Evolutionary conservation across 768 basidiomycete species (phyloP), one percentile per base, ranked within the genome.

Genomic region (Boletus tomentosulus): DNA sequence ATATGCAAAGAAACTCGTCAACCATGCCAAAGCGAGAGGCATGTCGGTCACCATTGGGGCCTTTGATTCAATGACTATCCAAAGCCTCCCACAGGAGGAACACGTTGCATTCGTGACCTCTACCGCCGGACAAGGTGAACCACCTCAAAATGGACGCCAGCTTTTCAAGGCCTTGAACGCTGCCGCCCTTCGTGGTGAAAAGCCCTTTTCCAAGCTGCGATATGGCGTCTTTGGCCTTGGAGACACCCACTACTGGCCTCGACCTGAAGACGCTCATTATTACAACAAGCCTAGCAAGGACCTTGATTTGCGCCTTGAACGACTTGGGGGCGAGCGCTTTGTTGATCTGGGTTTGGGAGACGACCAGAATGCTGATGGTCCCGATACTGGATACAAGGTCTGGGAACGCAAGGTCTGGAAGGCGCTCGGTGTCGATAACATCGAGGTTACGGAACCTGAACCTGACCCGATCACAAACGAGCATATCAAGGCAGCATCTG

Each of bases 231-330:
- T 98, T 61, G 96, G 78, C 46, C 88, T 99, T 84, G 97, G 97
- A 56, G 97, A 99, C 71, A 95, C 89, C 68, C 95, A 97, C 73
- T 99, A 99, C 75, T 99, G 97, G 97, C 97, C 97, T 9, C 83
- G 97, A 39, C 81, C 89, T 16, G 94, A 98, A 70, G 97, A 98
- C 65, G 87, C 86, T n/a, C 89, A 92, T 63, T 98, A 96, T 72
- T 99, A 98, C 78, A 99, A 98, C 80, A 97, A 93, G 72, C 86
- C 96, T 0, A 82, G 85, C 16, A 95, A 93, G 72, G 96, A 98
- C 57, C 83, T 98, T 48, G 86, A 94, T 72, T 73, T 78, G 24
- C 85, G 85, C 16, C 76, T 98, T 16, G 84, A 86, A 66, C 80
- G 81, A 48, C 82, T 97, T 43, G 92, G 93, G 41, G 92, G 83